phyloP scores from a whole-genome alignment of 1,284 basidiomycete species.

The Binderoboletus segoi region DNA sequence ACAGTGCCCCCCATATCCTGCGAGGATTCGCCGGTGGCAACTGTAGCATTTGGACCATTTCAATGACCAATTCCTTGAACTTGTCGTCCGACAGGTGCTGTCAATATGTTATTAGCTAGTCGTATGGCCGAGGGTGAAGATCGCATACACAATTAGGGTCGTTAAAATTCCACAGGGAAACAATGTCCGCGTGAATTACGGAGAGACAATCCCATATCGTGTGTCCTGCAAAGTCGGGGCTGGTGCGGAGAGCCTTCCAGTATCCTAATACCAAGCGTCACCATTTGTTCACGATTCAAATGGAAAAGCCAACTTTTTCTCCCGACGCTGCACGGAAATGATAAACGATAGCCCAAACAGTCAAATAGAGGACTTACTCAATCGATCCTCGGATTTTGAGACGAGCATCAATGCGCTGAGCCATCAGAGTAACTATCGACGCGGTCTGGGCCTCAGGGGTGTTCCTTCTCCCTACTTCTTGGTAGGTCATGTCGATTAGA shows the following conservation, averaged over 20 bases:
- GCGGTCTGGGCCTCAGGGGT: background rate
- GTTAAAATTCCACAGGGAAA: slow-evolving; percentile 9
- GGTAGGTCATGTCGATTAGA: background rate
- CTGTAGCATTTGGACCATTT: background rate
- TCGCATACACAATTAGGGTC: background rate
- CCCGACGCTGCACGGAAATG: slow-evolving; percentile 1
- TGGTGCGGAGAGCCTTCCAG: slow-evolving; percentile 7
- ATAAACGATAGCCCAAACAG: background rate
- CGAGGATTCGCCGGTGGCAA: background rate
- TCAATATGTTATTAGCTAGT: background rate
- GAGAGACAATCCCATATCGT: slow-evolving; percentile 3
- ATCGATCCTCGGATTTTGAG: background rate
- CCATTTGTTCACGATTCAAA: background rate
- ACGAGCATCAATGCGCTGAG: background rate
- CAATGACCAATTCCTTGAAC: slow-evolving; percentile 5
- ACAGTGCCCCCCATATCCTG: background rate
- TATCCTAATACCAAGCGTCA: background rate
- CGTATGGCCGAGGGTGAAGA: too few species aligned
- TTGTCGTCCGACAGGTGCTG: background rate
- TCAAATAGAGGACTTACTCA: background rate
- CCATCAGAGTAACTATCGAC: background rate
- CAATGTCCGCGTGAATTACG: slow-evolving; percentile 7
- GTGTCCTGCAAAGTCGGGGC: background rate
- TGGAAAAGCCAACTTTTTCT: background rate
- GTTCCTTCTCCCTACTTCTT: background rate